phyloP scores from a whole-genome alignment of 345 rosid species.

The Iberis pinnata region DNA sequence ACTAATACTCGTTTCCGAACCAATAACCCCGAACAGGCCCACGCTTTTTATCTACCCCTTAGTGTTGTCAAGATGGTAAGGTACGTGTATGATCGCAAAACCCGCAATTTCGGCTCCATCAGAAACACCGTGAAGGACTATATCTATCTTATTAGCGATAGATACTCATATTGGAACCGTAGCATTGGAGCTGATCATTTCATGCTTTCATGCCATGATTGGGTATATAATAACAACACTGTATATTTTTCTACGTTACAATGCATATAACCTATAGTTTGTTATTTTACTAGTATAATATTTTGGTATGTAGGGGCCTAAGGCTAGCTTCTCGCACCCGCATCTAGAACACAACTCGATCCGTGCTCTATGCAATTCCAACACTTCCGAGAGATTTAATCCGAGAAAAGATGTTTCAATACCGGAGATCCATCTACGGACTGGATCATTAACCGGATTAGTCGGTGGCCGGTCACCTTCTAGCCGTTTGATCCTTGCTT shows the following conservation, averaged over 20 bases:
- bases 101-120: conserved; percentile 60
- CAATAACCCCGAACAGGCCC: conserved; percentile 60
- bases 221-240: no score
- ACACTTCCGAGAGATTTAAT: conserved; percentile 77
- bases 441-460: conserved; percentile 46
- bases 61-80: conserved; percentile 75
- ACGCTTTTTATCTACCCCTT: conserved; percentile 64
- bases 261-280: conserved; percentile 5
- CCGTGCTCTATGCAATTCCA: conserved; percentile 78
- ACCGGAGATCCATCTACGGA: conserved; percentile 73
- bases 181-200: conserved; percentile 84
- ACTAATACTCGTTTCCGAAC: conserved; percentile 42
- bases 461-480: conserved; percentile 83
- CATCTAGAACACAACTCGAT: conserved; percentile 44
- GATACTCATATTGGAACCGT: conserved; percentile 69
- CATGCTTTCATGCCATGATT: conserved; percentile 87
- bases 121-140: conserved; percentile 61
- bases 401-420: conserved; percentile 73
- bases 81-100: conserved; percentile 55
- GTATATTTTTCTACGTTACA: no score
- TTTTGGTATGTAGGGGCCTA: conserved; percentile 30
- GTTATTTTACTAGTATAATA: not conserved
- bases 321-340: conserved; percentile 57
- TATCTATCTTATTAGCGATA: conserved; percentile 43
- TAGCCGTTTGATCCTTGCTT: conserved; percentile 60